Base-by-base conservation (phyloP, 2,329 filamentous ascomycete genomes). In the Monosporascus sp. region DNA sequence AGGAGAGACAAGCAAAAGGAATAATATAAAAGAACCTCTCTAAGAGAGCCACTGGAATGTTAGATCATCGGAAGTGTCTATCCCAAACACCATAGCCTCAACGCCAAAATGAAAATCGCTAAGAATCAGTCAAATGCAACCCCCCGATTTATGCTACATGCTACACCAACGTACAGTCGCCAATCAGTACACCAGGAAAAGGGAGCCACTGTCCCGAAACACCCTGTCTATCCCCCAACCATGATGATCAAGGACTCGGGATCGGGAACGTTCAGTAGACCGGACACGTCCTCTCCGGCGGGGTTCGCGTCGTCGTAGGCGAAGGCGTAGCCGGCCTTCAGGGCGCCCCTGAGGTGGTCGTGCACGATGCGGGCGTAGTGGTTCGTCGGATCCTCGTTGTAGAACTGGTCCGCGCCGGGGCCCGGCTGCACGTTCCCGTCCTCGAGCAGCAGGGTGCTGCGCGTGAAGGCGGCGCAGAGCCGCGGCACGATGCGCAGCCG, bases 261-360 rank as follows among this genome's bases (percentile, higher is more conserved):
- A 22, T 38, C 24, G 5, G 36, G 17, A 3, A 25, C 31, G n/a
- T 37, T 7, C 1, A 48, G 18, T 5, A 48, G 45, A 25, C 46
- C 44, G 20, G 50, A 34, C 17, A 38, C 11, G 72, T 70, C 36
- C 65, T 67, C 8, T 74, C 72, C 31, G 52, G 72, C 70, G 0
- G 76, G 72, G n/a, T 73, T 71, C 8, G 81, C 78, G 62, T 82
- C 79, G 58, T 81, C 79, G 56, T 81, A 82, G 0, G 78, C 73
- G 55, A 81, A 81, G 3, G 74, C 73, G 60, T 82, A 82, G 0
- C 79, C 79, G 31, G 31, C 11, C 31, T 14, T 34, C 20, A 72
- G 63, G 3, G 74, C 72, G 60, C 80, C 76, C 9, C 70, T 60
- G 60, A 79, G 77, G 25, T 72, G 69, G 36, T 69, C 65, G 59